Conservation (phyloP, 331 rosid genomes). For the Acacia pycnantha region DNA sequence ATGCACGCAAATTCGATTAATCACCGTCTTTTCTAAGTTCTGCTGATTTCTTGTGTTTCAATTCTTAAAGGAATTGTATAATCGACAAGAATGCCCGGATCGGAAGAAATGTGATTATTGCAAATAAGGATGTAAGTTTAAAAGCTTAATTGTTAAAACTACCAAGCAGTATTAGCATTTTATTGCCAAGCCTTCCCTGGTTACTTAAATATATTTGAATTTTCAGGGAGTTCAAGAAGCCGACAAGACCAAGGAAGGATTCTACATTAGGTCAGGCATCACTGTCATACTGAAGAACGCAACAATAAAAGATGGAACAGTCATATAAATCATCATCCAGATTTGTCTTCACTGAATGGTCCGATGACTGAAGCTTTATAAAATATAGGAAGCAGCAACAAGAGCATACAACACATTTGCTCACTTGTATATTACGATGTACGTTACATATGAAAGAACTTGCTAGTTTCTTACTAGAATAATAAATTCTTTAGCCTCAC, state of each 20-base stretch:
- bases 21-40: not conserved
- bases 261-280: conserved; percentile 77
- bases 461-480: not conserved
- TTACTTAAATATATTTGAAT: conserved; percentile 26
- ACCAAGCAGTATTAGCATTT: not conserved
- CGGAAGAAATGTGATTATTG: conserved; percentile 76
- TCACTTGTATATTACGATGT: conserved; percentile 23
- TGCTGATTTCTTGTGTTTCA: not conserved
- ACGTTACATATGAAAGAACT: conserved; percentile 11
- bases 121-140: conserved; percentile 71
- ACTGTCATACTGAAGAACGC: conserved; percentile 78
- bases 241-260: conserved; percentile 66
- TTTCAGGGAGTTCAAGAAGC: conserved; percentile 88
- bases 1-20: not conserved
- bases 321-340: conserved; percentile 38
- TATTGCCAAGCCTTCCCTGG: not conserved
- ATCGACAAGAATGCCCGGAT: conserved; percentile 98
- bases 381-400: not conserved
- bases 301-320: conserved; percentile 69
- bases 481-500: not conserved
- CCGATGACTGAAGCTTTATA: not conserved
- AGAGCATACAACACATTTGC: not conserved
- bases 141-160: not conserved
- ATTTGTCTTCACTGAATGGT: not conserved
- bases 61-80: conserved; percentile 71